Percentiles rank a stretch among this genome's conserved stretches.
phyloP scores from a whole-genome alignment of 2,329 filamentous ascomycete genomes.

The Venturia effusa region DNA sequence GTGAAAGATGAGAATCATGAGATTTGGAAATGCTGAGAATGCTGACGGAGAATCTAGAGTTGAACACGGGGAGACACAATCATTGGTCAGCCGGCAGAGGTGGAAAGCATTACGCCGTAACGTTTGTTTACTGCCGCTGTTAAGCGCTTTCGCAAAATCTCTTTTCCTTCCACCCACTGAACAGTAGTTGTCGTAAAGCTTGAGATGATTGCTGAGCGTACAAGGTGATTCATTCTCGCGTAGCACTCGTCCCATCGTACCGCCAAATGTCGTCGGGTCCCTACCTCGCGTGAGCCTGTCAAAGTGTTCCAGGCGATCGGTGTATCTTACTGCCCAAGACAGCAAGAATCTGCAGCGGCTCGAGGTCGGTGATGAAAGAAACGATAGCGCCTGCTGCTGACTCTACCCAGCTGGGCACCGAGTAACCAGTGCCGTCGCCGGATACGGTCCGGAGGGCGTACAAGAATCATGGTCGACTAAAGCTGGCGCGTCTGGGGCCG shows the following conservation, averaged over 20 bases:
- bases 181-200: background rate
- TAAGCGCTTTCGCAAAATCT: background rate
- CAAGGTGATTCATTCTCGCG: background rate
- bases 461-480: background rate
- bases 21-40: too few relatives aligned
- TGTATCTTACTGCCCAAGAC: background rate
- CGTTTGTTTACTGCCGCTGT: background rate
- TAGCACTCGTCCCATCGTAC: background rate
- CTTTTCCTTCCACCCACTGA: background rate
- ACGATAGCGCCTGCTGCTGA: background rate
- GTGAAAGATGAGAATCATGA: background rate
- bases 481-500: background rate
- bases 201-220: background rate
- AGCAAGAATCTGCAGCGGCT: background rate
- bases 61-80: too few relatives aligned
- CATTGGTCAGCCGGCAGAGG: background rate
- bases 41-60: background rate
- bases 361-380: background rate
- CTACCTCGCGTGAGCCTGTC: background rate
- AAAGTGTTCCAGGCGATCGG: background rate
- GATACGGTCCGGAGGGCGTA: background rate
- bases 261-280: background rate
- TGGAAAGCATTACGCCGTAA: background rate
- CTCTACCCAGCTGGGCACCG: background rate
- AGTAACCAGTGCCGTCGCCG: background rate